A percentile compares a stretch with the other conserved stretches of the same genome.
phyloP scores from a whole-genome alignment of 257 asterid genomes.

The Fraxinus americana region DNA sequence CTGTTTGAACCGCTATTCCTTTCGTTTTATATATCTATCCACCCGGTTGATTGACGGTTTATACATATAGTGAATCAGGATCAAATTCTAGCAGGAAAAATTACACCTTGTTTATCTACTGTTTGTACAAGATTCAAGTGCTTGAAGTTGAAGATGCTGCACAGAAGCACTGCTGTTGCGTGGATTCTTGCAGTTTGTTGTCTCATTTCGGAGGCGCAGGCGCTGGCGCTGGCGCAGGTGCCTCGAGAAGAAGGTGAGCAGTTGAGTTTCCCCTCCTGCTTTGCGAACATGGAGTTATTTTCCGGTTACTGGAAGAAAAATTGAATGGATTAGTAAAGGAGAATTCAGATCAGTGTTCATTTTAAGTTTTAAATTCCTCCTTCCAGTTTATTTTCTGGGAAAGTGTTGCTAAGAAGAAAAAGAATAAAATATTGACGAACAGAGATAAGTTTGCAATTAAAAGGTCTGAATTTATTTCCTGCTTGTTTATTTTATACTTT shows the following conservation, averaged over 20 bases:
- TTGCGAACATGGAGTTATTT: not conserved
- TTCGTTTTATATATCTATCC: not conserved
- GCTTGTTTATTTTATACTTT: no score
- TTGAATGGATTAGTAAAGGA: not conserved
- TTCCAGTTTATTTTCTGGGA: not conserved
- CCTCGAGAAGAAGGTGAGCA: slow-evolving; percentile 53
- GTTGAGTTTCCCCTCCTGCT: slow-evolving; percentile 11
- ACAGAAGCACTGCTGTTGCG: slow-evolving; percentile 19
- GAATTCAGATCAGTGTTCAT: not conserved
- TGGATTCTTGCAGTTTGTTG: slow-evolving; percentile 38
- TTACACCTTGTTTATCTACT: not conserved
- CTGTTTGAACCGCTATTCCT: not conserved
- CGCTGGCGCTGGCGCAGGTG: slow-evolving; percentile 48
- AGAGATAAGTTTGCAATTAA: not conserved
- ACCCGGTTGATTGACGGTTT: not conserved
- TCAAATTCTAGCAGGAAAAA: not conserved
- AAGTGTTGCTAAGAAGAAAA: slow-evolving; percentile 5
- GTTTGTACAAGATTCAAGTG: not conserved
- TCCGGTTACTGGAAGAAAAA: not conserved
- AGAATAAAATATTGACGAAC: not conserved
- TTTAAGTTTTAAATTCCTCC: not conserved
- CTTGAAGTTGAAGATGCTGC: slow-evolving; percentile 32
- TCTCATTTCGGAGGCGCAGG: slow-evolving; percentile 37
- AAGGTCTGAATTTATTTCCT: not conserved
- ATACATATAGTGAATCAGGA: not conserved